phyloP scores from a whole-genome alignment of 345 rosid genomes.

The Corchorus capsularis region DNA sequence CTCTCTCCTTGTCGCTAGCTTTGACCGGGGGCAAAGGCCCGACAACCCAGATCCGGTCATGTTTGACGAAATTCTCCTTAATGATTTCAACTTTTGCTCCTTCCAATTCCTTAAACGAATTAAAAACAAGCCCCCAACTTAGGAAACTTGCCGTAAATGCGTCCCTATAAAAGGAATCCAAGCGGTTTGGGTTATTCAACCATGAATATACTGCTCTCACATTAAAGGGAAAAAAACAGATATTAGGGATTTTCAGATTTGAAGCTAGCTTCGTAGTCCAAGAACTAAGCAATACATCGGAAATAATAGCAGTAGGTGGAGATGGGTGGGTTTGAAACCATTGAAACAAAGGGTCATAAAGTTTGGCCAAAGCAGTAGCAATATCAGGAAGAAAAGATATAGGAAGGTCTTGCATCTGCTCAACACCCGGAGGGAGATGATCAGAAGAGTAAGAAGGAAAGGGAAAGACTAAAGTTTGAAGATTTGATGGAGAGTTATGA shows the following conservation, averaged over 20 bases:
- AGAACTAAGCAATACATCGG: slow-evolving; percentile 55
- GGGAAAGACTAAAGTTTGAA: slow-evolving; percentile 41
- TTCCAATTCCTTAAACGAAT: slow-evolving; percentile 49
- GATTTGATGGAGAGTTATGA: slow-evolving; percentile 17
- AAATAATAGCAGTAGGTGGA: slow-evolving; percentile 54
- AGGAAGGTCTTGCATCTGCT: slow-evolving; percentile 36
- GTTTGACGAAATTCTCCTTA: slow-evolving; percentile 29
- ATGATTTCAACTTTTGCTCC: slow-evolving; percentile 40
- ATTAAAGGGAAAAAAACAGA: slow-evolving; percentile 57
- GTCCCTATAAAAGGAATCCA: slow-evolving; percentile 12
- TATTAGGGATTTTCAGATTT: slow-evolving; percentile 31
- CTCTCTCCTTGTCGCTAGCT: slow-evolving; percentile 28
- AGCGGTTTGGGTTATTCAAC: background rate
- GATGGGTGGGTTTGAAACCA: slow-evolving; percentile 52
- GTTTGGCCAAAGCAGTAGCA: slow-evolving; percentile 35
- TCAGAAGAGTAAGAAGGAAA: slow-evolving; percentile 34
- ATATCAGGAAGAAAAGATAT: slow-evolving; percentile 12
- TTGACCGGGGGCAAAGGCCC: slow-evolving; percentile 35
- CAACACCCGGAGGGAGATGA: slow-evolving; percentile 33
- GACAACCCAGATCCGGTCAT: slow-evolving; percentile 43
- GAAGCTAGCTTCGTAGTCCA: slow-evolving; percentile 47
- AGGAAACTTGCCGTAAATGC: slow-evolving; percentile 22
- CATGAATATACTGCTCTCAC: slow-evolving; percentile 30
- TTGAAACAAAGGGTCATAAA: slow-evolving; percentile 39
- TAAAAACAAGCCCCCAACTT: slow-evolving; percentile 59